Evolutionary conservation across 805 yeast species (phyloP).

Genomic region (Kluyveromyces lactis): DNA sequence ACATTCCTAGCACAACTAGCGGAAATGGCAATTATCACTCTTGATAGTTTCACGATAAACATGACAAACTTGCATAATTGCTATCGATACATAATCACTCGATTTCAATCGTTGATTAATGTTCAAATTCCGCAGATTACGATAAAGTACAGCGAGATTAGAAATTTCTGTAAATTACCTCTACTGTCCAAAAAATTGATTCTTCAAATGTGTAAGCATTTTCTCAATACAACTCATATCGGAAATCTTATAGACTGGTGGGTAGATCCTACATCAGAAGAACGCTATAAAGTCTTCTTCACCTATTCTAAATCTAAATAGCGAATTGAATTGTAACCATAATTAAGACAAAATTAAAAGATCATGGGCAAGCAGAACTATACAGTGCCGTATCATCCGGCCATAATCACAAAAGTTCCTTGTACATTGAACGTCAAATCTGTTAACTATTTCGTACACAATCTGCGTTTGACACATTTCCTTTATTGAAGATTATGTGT

Average conservation of each 20-base stretch:
- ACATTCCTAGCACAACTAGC: neutral
- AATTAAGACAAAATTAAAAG: too few relatives aligned
- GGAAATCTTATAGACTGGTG: constrained; percentile 4
- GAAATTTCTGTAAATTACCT: constrained; percentile 1
- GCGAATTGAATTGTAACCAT: too few relatives aligned
- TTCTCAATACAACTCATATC: constrained; percentile 1
- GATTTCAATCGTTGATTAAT: constrained; percentile 2
- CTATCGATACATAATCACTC: constrained; percentile 1
- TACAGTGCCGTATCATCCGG: too few relatives aligned
- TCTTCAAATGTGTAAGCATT: constrained; percentile 1
- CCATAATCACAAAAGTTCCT: too few relatives aligned
- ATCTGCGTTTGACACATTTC: too few relatives aligned
- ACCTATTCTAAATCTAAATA: too few relatives aligned
- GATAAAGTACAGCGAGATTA: neutral
- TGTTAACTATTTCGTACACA: too few relatives aligned
- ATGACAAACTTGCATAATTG: neutral
- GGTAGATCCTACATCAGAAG: neutral
- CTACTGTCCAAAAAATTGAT: neutral
- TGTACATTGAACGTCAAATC: too few relatives aligned
- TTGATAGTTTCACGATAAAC: neutral
- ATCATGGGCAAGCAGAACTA: too few relatives aligned
- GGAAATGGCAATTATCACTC: neutral
- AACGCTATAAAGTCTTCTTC: neutral
- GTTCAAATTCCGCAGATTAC: neutral
- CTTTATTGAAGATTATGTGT: too few relatives aligned